Percentiles rank a stretch among this genome's conserved stretches.
phyloP scores from a whole-genome alignment of 2,329 filamentous ascomycete species.

The Dactylellina leptospora region DNA sequence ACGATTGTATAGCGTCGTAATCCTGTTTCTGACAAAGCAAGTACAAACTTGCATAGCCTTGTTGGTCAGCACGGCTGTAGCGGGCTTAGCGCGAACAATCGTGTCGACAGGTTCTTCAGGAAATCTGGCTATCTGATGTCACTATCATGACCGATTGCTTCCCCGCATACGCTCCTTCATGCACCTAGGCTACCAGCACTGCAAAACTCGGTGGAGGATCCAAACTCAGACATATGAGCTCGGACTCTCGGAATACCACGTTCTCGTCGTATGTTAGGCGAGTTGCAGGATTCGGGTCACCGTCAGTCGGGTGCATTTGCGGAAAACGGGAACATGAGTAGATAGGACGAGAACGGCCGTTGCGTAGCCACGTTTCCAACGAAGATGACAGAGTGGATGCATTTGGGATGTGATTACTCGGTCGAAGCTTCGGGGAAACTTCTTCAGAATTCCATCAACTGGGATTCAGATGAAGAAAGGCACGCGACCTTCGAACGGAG shows the following conservation, averaged over 20 bases:
- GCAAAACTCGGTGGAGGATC: constrained; percentile 1
- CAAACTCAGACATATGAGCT: constrained; percentile 17
- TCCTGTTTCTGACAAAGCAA: constrained; percentile 35
- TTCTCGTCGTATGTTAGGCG: constrained; percentile 33
- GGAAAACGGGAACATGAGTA: constrained; percentile 2
- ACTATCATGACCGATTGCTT: constrained; percentile 29
- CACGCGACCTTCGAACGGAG: not conserved
- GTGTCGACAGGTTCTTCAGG: not conserved
- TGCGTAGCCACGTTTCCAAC: constrained; percentile 2
- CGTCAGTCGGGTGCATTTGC: not conserved
- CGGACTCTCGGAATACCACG: constrained; percentile 25
- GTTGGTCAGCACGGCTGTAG: constrained; percentile 40
- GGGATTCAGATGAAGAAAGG: too few relatives aligned
- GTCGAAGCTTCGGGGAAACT: not conserved
- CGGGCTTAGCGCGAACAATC: constrained; percentile 34
- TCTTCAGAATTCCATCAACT: too few relatives aligned
- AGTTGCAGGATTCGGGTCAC: constrained; percentile 26
- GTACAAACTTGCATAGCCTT: constrained; percentile 17
- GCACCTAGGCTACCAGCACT: not conserved
- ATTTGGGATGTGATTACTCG: constrained; percentile 12
- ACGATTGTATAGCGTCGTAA: constrained; percentile 14
- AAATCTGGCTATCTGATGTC: constrained; percentile 32
- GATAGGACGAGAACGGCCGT: constrained; percentile 1
- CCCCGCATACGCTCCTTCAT: constrained; percentile 11
- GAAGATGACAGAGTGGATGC: constrained; percentile 27